Evolutionary conservation across 2,329 filamentous ascomycete genomes (phyloP), one percentile per base, ranked within the genome.

Genomic region (Calonectria honghensis): DNA sequence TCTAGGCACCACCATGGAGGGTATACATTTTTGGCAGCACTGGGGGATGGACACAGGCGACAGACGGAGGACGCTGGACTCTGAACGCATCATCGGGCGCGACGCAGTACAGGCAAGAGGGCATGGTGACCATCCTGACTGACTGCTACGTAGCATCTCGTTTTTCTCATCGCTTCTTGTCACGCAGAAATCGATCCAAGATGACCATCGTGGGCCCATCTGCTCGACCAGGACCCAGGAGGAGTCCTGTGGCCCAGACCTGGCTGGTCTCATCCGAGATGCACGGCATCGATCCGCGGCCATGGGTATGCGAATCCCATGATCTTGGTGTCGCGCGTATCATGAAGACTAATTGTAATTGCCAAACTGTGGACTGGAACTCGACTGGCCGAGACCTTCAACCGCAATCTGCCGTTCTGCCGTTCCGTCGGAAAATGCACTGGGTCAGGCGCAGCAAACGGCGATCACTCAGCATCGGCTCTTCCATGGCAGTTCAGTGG

Each of bases 381-480:
- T 77, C 70, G 74, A 76, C 57, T 70, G 72, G 63, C 37, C 68
- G 31, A 66, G 68, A 64, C 68, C 64, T 39, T 41, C 29, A 52
- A 59, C 29, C 32, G n/a, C 50, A 69, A 50, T 39, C 68, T 73
- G 59, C 72, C 75, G 64, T 75, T 72, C 65, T 73, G 59, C 72
- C 73, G 67, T 75, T 72, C 75, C 73, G 72, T 73, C 77, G 70
- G 74, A 70, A 77, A 35, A 69, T 59, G 32, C 63, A 66, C 75
- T 61, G 67, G 77, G 77, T 79, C 77, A 80, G 79, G 79, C 75
- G 79, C 73, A 79, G 75, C 69, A 72, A 73, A 77, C 77, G 75
- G 73, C 80, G 70, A 68, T 76, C 79, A 78, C 78, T 68, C 76
- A 77, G 76, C 75, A 67, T 74, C 67, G 70, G 73, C 73, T 75